phyloP scores from a whole-genome alignment of 108 stramenopile species.

The Mayamaea pseudoterrestris region DNA sequence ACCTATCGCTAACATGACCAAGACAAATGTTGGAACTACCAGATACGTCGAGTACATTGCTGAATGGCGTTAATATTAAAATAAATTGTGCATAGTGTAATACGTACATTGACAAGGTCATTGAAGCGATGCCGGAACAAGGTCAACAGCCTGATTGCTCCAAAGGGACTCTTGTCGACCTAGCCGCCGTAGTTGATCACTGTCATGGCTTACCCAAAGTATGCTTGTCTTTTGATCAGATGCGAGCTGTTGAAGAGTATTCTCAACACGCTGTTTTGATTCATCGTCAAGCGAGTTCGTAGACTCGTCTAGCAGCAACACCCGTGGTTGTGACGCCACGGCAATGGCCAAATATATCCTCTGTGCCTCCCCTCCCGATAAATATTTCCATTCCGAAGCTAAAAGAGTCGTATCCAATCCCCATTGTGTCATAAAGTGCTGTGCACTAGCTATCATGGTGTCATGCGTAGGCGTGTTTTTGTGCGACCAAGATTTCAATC shows the following conservation, averaged over 20 bases:
- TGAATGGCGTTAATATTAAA: constrained; percentile 41
- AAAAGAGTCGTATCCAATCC: constrained; percentile 13
- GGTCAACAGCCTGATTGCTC: no score
- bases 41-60: constrained; percentile 44
- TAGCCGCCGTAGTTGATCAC: constrained; percentile 25
- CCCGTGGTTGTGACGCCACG: constrained; percentile 43
- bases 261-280: constrained; percentile 37
- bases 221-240: constrained; percentile 6
- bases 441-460: constrained; percentile 5
- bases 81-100: constrained; percentile 1
- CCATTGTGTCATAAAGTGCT: constrained; percentile 11
- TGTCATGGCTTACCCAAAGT: constrained; percentile 29
- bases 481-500: constrained; percentile 11
- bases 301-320: constrained; percentile 64
- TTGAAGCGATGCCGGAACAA: no score
- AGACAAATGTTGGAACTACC: constrained; percentile 28
- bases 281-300: constrained; percentile 51
- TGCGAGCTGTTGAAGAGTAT: constrained; percentile 14
- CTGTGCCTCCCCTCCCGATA: constrained; percentile 84
- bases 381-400: constrained; percentile 52
- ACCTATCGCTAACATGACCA: constrained; percentile 20
- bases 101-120: no score
- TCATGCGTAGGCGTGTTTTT: neutral
- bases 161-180: no score
- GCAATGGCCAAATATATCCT: constrained; percentile 62